A percentile compares a stretch with the other conserved stretches of the same genome.
phyloP scores from a whole-genome alignment of 2,329 filamentous ascomycete species.

The Talaromyces verruculosus region DNA sequence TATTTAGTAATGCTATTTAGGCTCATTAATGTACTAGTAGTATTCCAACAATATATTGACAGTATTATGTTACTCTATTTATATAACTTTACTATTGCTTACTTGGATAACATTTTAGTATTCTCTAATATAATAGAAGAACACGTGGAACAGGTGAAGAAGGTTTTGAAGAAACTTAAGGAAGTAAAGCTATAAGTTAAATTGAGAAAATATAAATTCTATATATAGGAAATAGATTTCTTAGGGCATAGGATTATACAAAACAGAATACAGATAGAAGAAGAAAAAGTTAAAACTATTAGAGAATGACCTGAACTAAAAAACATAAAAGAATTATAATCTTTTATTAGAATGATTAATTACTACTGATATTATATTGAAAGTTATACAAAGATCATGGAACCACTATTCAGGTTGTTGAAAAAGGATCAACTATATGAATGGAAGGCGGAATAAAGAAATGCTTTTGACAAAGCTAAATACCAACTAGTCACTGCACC shows the following conservation, averaged over 20 bases:
- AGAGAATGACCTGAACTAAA: not conserved
- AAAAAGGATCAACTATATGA: not conserved
- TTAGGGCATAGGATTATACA: not conserved
- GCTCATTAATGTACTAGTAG: not conserved
- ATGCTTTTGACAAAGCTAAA: not conserved
- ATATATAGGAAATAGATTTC: slow-evolving; percentile 12
- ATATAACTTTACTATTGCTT: not conserved
- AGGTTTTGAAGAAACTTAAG: not conserved
- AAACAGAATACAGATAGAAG: slow-evolving; percentile 2
- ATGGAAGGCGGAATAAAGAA: not conserved
- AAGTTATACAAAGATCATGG: not conserved
- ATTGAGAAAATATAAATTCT: slow-evolving; percentile 3
- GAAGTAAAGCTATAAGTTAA: slow-evolving; percentile 5
- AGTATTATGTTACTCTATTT: not conserved
- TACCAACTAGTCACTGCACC: no score
- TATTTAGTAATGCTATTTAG: not conserved
- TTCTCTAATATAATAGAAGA: slow-evolving; percentile 6
- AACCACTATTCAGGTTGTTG: not conserved
- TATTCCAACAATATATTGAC: not conserved
- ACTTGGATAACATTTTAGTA: slow-evolving; percentile 7
- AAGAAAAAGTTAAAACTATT: slow-evolving; percentile 7
- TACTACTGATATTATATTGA: not conserved
- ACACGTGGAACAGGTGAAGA: not conserved
- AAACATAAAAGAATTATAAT: no score
- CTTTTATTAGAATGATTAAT: not conserved